Evolutionary conservation across 2,329 filamentous ascomycete genomes (phyloP), one percentile per base, ranked within the genome.

Genomic region (Aquanectria penicillioides): DNA sequence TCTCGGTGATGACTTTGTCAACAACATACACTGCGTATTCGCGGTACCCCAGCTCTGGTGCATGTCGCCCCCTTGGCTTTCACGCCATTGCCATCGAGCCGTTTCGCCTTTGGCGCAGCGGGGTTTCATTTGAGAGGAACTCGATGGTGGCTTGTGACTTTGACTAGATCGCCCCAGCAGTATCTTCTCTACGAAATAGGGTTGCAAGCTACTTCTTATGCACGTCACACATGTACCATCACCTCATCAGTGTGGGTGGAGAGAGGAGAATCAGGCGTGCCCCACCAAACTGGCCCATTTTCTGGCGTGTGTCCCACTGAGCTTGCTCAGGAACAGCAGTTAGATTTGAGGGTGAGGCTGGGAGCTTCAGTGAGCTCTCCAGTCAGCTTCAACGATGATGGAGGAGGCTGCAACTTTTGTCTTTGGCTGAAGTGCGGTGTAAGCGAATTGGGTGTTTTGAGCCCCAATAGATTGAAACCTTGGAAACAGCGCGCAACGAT

Each of bases 191-290:
- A 23, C 26, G 17, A 40, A 25, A 13, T 22, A 17, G 41, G 26
- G 18, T 28, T 20, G 8, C 9, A 17, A 20, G 17, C 17, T 58
- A 58, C 55, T 11, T 52, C 26, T 40, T 4, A 52, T 58, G 41
- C 48, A 29, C 41, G 34, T 52, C 34, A 53, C 34, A 15, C 28
- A 40, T 47, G 48, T 58, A 58, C 41, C 55, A 38, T 52, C 48
- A 53, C 53, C 54, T 52, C 48, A 48, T 44, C 23, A 17, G 29
- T 28, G 36, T 37, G 48, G n/a, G n/a, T n/a, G 15, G 40, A 43
- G 48, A 41, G 38, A 43, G 49, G 15, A 15, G 8, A 29, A 40
- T 38, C 25, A 31, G 26, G 23, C 25, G 23, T 34, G 47, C 46
- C 29, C 54, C 54, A 52, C 53, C 55, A 37, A 52, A 47, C 36